Evolutionary conservation across 345 rosid genomes (phyloP).

Genomic region (Aegle marmelos): DNA sequence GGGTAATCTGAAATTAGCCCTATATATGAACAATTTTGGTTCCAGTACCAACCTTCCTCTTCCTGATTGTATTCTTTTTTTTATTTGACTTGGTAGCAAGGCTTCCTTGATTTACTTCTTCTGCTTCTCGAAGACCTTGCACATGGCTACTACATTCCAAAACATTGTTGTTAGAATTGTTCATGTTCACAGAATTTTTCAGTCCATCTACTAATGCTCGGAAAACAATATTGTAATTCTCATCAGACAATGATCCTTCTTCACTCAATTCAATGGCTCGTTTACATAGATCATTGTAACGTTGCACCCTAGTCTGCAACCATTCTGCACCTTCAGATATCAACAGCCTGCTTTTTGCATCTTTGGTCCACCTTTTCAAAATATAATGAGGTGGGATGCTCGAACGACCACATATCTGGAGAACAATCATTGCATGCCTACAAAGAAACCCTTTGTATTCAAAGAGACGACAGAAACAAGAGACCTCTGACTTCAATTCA

Average conservation of each 20-base stretch:
- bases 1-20: too few species aligned
- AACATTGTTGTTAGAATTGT: slow-evolving; percentile 32
- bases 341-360: slow-evolving; percentile 40
- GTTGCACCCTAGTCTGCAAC: slow-evolving; percentile 36
- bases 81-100: slow-evolving; percentile 30
- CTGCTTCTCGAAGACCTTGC: slow-evolving; percentile 28
- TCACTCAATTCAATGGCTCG: slow-evolving; percentile 49
- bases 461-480: slow-evolving; percentile 46
- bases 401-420: slow-evolving; percentile 50
- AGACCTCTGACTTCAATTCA: slow-evolving; percentile 37
- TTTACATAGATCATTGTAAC: slow-evolving; percentile 48
- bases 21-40: background rate
- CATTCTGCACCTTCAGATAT: slow-evolving; percentile 32
- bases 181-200: slow-evolving; percentile 47
- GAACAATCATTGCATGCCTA: slow-evolving; percentile 58
- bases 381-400: slow-evolving; percentile 47
- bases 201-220: slow-evolving; percentile 45
- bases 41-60: slow-evolving; percentile 40
- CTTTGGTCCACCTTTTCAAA: slow-evolving; percentile 58
- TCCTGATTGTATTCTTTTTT: slow-evolving; percentile 41
- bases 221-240: slow-evolving; percentile 36
- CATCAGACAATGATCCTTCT: slow-evolving; percentile 47
- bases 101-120: slow-evolving; percentile 36
- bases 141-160: slow-evolving; percentile 28
- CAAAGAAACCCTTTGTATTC: slow-evolving; percentile 57